phyloP scores from a whole-genome alignment of 257 asterid species.

The Solanum bukasovii region DNA sequence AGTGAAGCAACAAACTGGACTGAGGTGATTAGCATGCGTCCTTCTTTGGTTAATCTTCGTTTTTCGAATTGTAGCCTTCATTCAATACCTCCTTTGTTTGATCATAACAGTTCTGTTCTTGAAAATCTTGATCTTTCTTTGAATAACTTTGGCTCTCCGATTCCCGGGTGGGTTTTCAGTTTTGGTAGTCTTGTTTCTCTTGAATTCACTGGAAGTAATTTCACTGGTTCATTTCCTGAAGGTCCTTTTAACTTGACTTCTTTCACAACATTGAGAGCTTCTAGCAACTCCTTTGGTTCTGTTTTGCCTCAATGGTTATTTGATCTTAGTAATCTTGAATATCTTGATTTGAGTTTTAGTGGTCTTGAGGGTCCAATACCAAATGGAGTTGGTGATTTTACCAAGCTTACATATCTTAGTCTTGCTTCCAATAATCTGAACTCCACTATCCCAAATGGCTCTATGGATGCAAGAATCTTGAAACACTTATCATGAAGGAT shows the following conservation, averaged over 20 bases:
- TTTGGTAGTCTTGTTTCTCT: neutral
- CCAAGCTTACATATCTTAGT: slow-evolving; percentile 1
- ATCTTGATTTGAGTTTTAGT: neutral
- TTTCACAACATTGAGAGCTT: slow-evolving; percentile 29
- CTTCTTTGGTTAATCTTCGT: neutral
- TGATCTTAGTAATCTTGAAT: slow-evolving; percentile 21
- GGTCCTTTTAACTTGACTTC: slow-evolving; percentile 25
- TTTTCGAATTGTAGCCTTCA: neutral
- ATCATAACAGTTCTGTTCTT: neutral
- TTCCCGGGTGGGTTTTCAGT: slow-evolving; percentile 4
- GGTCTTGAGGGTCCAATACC: slow-evolving; percentile 14
- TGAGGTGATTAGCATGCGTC: neutral
- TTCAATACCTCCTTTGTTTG: neutral
- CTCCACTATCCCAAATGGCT: slow-evolving; percentile 27
- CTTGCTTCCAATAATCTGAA: slow-evolving; percentile 2
- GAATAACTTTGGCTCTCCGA: neutral
- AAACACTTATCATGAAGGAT: neutral
- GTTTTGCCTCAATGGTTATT: slow-evolving; percentile 37
- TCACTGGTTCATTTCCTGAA: slow-evolving; percentile 37
- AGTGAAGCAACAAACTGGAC: neutral
- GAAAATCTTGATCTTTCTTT: neutral
- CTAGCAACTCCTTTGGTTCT: slow-evolving; percentile 21
- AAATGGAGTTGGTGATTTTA: neutral
- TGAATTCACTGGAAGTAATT: slow-evolving; percentile 23
- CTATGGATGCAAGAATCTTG: slow-evolving; percentile 15